Evolutionary conservation across 768 basidiomycete species (phyloP), one percentile per base, ranked within the genome.

Genomic region (Rhizopogon salebrosus): DNA sequence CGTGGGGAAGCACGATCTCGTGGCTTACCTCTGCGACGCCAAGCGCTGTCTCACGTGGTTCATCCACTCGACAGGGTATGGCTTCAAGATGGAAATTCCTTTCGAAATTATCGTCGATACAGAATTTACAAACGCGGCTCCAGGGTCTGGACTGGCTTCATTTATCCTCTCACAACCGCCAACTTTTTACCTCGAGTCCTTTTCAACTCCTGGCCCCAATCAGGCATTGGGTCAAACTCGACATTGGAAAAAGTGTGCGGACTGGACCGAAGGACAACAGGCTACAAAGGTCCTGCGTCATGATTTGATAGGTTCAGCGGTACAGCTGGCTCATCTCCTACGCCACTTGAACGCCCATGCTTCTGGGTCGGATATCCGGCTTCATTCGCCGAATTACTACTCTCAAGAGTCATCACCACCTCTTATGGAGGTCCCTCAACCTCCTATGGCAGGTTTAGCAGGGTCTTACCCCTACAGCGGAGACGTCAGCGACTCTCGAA

Each of bases 51-150:
- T 92, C 26, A 80, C 80, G 4, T 92, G 91, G 91, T 92, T 85
- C 66, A 84, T 92, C 51, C 80, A 83, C 38, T 85, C 85, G 6
- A 75, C 71, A 1, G 87, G 86, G 20, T 78, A 78, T 56, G 80
- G 86, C 18, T 92, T 91, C 76, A 92, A 92, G 68, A 92, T 92
- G 86, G 87, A 89, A 55, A 76, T 92, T 16, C 80, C 87, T 4
- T 89, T 87, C 68, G 74, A 80, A 52, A 75, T 68, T 54, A 83
- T 92, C 55, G 58, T 75, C 18, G 73, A 82, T 27, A 77, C 82
- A 4, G 76, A 80, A 48, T 84, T 87, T 65, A 69, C 74, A 23
- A 75, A 80, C 51, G 67, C 75, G 27, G 70, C 78, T 16, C 78
- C 82, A 11, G 82, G 80, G 27, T 73, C 77, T 7, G 87, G 78